Percentiles rank a stretch among this genome's conserved stretches.
phyloP scores from a whole-genome alignment of 306 rosid species.

The Argentina anserina region DNA sequence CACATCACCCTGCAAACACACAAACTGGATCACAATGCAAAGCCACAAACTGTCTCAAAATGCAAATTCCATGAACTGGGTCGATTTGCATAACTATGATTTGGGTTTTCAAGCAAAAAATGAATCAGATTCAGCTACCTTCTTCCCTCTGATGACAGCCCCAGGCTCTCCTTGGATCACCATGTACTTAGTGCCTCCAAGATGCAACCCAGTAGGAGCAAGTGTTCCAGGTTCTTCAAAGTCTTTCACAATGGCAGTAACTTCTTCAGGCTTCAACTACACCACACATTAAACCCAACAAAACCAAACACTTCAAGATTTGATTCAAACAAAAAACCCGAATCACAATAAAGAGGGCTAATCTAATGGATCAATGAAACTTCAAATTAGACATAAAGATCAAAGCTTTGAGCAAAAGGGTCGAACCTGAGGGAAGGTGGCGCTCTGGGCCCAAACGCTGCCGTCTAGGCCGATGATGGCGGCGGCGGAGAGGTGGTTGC shows the following conservation, averaged over 20 bases:
- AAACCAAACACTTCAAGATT: neutral
- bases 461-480: conserved; percentile 86
- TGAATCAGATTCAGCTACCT: conserved; percentile 39
- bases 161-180: conserved; percentile 86
- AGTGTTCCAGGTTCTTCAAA: conserved; percentile 72
- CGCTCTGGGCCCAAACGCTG: conserved; percentile 86
- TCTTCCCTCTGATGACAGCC: conserved; percentile 85
- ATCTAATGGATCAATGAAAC: neutral
- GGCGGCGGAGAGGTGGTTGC: conserved; percentile 55
- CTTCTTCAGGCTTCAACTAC: conserved; percentile 70
- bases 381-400: neutral
- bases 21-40: too few relatives aligned
- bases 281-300: neutral
- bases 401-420: neutral
- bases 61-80: neutral
- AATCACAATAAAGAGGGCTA: neutral
- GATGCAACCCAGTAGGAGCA: conserved; percentile 75
- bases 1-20: neutral
- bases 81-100: neutral
- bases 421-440: conserved; percentile 72
- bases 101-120: neutral
- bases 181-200: conserved; percentile 85
- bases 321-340: neutral
- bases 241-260: conserved; percentile 53
- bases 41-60: neutral